Evolutionary conservation across 1,139 yeast genomes (phyloP).

Genomic region (Suhomyces taliae): DNA sequence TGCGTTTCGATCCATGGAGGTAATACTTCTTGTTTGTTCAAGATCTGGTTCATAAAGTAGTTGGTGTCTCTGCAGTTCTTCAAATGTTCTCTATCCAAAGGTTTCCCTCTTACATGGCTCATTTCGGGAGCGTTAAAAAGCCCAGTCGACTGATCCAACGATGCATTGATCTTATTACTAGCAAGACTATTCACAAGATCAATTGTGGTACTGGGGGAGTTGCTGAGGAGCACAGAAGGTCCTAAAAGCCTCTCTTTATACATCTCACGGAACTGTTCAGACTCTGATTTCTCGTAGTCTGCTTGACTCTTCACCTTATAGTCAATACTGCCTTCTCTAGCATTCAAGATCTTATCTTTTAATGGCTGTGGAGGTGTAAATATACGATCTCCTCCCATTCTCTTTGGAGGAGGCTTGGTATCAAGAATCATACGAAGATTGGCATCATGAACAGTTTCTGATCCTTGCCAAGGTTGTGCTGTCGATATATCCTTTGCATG

Average conservation of each 20-base stretch:
- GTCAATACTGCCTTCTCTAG: conserved; percentile 67
- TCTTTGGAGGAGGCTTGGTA: conserved; percentile 31
- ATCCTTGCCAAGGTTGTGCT: conserved; percentile 67
- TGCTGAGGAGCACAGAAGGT: conserved; percentile 49
- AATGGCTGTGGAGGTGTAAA: conserved; percentile 27
- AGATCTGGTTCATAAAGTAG: conserved; percentile 51
- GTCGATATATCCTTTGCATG: conserved; percentile 56
- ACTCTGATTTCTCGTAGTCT: conserved; percentile 28
- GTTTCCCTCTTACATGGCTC: conserved; percentile 58
- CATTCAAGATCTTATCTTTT: conserved; percentile 49
- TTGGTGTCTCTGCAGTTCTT: conserved; percentile 51
- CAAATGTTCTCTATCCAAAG: conserved; percentile 56
- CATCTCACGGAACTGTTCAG: conserved; percentile 59
- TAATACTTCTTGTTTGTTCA: conserved; percentile 71
- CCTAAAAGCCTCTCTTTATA: conserved; percentile 65
- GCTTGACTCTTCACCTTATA: conserved; percentile 48
- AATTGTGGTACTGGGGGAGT: conserved; percentile 39
- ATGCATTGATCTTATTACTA: conserved; percentile 71
- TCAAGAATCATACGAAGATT: conserved; percentile 66
- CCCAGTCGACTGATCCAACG: conserved; percentile 60
- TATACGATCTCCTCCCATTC: conserved; percentile 14
- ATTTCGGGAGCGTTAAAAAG: conserved; percentile 56
- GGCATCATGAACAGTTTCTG: conserved; percentile 52
- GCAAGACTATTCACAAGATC: conserved; percentile 64
- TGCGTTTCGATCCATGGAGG: conserved; percentile 93